Evolutionary conservation across 2,329 filamentous ascomycete genomes (phyloP).

Genomic region (Pseudonectria foliicola): DNA sequence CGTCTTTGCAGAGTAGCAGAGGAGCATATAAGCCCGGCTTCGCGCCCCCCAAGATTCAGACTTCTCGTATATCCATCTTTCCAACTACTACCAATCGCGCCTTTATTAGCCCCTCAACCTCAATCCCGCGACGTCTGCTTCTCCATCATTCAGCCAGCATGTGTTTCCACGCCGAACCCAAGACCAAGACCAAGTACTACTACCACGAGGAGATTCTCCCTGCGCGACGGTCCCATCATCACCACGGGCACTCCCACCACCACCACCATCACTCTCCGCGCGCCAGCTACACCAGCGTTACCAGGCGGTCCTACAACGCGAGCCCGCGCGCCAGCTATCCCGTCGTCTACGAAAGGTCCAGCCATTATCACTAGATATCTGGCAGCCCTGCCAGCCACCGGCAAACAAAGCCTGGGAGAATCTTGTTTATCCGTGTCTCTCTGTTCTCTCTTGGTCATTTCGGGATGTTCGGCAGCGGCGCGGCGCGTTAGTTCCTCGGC

Average conservation of each 20-base stretch:
- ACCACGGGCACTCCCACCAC: constrained; percentile 28
- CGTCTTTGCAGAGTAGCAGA: not conserved
- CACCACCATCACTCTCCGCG: constrained; percentile 31
- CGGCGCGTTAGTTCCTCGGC: constrained; percentile 1
- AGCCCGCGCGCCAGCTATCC: constrained; percentile 36
- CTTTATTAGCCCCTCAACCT: constrained; percentile 5
- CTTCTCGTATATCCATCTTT: no score
- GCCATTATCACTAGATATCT: constrained; percentile 23
- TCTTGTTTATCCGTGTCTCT: no score
- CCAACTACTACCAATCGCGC: not conserved
- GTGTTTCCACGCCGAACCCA: constrained; percentile 42
- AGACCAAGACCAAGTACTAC: constrained; percentile 43
- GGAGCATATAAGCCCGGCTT: constrained; percentile 13
- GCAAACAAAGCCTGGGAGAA: not conserved
- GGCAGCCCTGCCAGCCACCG: not conserved
- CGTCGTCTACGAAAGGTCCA: constrained; percentile 36
- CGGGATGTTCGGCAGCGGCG: no score
- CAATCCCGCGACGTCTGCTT: constrained; percentile 3
- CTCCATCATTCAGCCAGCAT: constrained; percentile 28
- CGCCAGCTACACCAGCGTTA: constrained; percentile 37
- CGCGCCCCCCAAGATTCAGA: no score
- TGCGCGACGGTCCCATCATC: constrained; percentile 31
- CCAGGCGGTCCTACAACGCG: constrained; percentile 28
- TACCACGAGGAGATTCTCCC: constrained; percentile 49
- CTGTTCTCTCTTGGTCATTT: not conserved